Evolutionary conservation across 352 stramenopile species (phyloP), one percentile per base, ranked within the genome.

Genomic region (Phytophthora fragariaefolia): DNA sequence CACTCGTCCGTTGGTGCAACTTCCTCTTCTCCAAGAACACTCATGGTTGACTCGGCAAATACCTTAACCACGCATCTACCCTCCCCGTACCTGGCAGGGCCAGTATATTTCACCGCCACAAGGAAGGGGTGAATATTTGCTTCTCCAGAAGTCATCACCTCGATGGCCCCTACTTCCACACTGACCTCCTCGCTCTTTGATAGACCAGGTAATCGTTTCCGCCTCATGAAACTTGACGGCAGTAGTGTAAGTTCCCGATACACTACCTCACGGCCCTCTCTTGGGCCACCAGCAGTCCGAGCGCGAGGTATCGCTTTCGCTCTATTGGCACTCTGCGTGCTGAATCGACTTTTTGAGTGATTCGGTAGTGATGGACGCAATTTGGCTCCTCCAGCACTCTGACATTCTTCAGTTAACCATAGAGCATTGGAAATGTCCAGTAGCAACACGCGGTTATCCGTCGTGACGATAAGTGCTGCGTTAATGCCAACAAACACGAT

Each of bases 1-100:
- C 78, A 86, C 46, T 81, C 71, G 47, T 86, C 78, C 4, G 58
- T 81, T 18, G 66, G 52, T 15, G 57, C 22, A 6, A 84, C 32
- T 22, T 66, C 60, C 1, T 79, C 56, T 24, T 68, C 72, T 8
- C 24, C 28, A 27, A 67, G 58, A 17, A 58, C 42, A 23, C 26
- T 57, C 71, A 79, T 78, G 1, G 40, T 45, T 20, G 53, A 51
- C 40, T 78, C 63, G 12, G 70, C 76, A 42, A 76, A 86, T 10
- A 82, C 78, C 65, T 83, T 77, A 13, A 73, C 68, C 22, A 48
- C 24, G 34, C 46, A 76, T n/a, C 61, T 17, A 2, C 36, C 42
- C 0, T 51, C 48, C 7, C 47, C 38, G 23, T 71, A 64, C 10
- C 43, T 53, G 17, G 28, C 42, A 46, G 58, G 42, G 3, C 52